phyloP scores from a whole-genome alignment of 208 protist species.

The Acanthamoeba healyi region DNA sequence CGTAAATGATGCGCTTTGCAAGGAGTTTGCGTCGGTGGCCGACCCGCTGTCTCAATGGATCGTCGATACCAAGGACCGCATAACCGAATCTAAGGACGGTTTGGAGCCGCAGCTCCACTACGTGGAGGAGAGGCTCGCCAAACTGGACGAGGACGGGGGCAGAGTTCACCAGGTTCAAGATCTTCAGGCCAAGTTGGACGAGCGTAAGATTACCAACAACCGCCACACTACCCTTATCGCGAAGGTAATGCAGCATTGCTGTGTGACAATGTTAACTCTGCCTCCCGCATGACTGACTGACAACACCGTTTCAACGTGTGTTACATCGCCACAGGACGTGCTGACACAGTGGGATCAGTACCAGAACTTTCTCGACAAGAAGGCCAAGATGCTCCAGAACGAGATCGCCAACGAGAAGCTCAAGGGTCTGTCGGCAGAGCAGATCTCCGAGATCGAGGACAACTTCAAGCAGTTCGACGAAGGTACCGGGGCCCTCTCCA shows the following conservation, averaged over 20 bases:
- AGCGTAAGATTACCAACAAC: slow-evolving; percentile 49
- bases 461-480: slow-evolving; percentile 77
- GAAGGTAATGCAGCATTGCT: too few relatives aligned
- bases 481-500: slow-evolving; percentile 32
- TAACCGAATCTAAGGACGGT: slow-evolving; percentile 52
- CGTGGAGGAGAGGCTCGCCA: slow-evolving; percentile 29
- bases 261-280: too few relatives aligned
- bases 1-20: slow-evolving; percentile 74
- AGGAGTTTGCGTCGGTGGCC: slow-evolving; percentile 68
- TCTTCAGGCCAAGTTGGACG: slow-evolving; percentile 16
- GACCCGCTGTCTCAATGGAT: slow-evolving; percentile 70
- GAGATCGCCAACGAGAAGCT: slow-evolving; percentile 74
- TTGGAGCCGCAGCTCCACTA: slow-evolving; percentile 62
- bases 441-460: slow-evolving; percentile 74
- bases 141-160: background rate
- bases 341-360: slow-evolving; percentile 63
- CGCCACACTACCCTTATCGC: slow-evolving; percentile 63
- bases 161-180: background rate
- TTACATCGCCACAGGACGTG: slow-evolving; percentile 61
- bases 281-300: background rate
- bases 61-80: slow-evolving; percentile 37
- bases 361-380: slow-evolving; percentile 52
- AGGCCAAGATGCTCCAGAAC: slow-evolving; percentile 66
- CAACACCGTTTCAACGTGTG: too few relatives aligned
- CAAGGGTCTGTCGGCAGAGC: slow-evolving; percentile 39